Evolutionary conservation across 306 rosid genomes (phyloP), one percentile per base, ranked within the genome.

Genomic region (Luffa acutangula): DNA sequence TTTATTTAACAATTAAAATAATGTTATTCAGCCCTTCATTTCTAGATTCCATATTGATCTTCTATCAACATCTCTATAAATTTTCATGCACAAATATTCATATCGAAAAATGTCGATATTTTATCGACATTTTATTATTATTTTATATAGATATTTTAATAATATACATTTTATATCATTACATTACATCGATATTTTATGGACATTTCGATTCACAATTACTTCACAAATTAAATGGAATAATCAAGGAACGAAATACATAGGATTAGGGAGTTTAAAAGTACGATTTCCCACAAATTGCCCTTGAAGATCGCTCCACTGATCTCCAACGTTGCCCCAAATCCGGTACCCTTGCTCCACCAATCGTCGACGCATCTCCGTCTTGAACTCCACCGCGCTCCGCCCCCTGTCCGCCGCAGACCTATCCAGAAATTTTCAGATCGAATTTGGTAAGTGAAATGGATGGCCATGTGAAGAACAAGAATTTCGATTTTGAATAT

Each of bases 261-360:
- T 90, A 62, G 93, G 93, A 86, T 90, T 90, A 5, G 93, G 93
- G 14, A 90, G 71, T 79, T 90, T 90, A 76, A 90, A 90, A 54
- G 83, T 85, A 2, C 91, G 90, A 9, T 81, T 79, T 11, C 91
- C 91, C 73, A 77, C 36, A 77, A 71, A 88, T 10, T 79, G 81
- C 5, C 93, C 93, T 75, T 88, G 88, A 11, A 90, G 87, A 75
- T 90, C 91, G 80, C 91, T 90, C 93, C 93, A 90, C 9, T 90
- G 93, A 37, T 88, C 93, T 77, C 93, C 91, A 12, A 90, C 90
- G 53, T 86, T 90, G 17, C 93, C 93, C 90, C 93, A 90, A 77
- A 90, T 86, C 9, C 85, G 85, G 51, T 88, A 88, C 3, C 91
- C 91, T 85, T 86, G 18, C 54, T 53, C 85, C 77, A 85, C 89